Evolutionary conservation across 2,329 filamentous ascomycete genomes (phyloP).

Genomic region (Colletotrichum lupini): DNA sequence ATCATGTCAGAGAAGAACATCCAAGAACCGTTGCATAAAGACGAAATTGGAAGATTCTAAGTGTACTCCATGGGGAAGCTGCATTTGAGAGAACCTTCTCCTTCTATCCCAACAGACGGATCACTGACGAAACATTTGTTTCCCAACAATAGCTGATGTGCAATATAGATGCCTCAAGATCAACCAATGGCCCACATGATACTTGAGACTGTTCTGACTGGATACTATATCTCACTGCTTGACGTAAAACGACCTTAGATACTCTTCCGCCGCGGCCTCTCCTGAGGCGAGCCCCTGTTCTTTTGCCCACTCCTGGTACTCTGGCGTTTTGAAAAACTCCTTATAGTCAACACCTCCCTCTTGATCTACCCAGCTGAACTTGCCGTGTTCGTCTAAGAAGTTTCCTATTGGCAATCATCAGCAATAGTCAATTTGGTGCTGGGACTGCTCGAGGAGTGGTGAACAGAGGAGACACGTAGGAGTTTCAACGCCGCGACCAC

Average conservation of each 20-base stretch:
- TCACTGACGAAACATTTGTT: no score
- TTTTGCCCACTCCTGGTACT: neutral
- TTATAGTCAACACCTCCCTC: neutral
- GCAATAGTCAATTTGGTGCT: neutral
- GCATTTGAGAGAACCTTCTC: no score
- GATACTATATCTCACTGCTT: neutral
- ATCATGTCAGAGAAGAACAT: no score
- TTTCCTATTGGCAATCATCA: neutral
- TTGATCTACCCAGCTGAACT: neutral
- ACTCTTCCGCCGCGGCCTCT: neutral
- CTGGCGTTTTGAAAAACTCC: neutral
- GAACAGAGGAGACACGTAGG: neutral
- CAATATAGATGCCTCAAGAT: no score
- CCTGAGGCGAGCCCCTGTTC: neutral
- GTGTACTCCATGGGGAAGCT: no score
- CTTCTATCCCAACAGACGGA: no score
- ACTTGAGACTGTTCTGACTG: no score
- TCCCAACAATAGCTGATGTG: no score
- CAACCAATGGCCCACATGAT: no score
- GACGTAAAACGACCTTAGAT: neutral
- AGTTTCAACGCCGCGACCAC: neutral
- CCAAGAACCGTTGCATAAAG: no score
- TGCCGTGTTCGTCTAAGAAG: neutral
- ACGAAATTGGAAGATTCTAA: no score
- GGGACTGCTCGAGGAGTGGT: no score